Evolutionary conservation across 2,329 filamentous ascomycete genomes (phyloP).

Genomic region (Acephala macrosclerotiorum): DNA sequence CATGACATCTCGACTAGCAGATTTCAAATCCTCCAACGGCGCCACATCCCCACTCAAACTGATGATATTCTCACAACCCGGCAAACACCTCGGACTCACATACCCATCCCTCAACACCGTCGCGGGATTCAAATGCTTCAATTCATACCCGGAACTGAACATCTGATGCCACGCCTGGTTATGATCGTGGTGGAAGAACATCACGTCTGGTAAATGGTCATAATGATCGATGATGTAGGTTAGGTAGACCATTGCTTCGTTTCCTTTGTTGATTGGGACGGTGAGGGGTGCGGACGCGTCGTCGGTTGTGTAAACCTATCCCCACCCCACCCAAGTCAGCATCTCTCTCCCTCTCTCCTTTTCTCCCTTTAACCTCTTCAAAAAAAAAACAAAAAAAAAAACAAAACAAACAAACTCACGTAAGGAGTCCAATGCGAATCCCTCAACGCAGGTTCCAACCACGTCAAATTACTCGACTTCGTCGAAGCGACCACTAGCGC

Average conservation of each 20-base stretch:
- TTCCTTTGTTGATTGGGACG: constrained; percentile 58
- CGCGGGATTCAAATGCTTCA: constrained; percentile 44
- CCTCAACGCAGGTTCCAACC: constrained; percentile 24
- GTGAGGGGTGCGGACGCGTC: constrained; percentile 50
- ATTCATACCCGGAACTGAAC: constrained; percentile 46
- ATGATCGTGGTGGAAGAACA: constrained; percentile 69
- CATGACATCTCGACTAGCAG: not conserved
- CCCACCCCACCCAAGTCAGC: too few species aligned
- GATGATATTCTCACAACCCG: not conserved
- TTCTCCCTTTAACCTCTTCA: too few species aligned
- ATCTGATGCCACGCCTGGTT: constrained; percentile 50
- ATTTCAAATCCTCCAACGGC: not conserved
- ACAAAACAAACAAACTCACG: too few species aligned
- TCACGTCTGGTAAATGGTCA: constrained; percentile 62
- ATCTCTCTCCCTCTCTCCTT: too few species aligned
- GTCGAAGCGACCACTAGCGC: constrained; percentile 57
- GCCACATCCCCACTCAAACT: not conserved
- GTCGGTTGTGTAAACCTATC: not conserved
- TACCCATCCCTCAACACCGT: constrained; percentile 13
- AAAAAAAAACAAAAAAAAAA: too few species aligned
- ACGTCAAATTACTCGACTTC: constrained; percentile 48
- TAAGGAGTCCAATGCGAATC: constrained; percentile 40
- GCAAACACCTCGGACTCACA: not conserved
- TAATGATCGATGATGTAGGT: constrained; percentile 64
- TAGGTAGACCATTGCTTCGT: constrained; percentile 61